These are phyloP conservation scores for Penicillium flavigenum DNA, from an alignment of 495 filamentous ascomycete genomes.

Conservation along the genomic window DNA sequence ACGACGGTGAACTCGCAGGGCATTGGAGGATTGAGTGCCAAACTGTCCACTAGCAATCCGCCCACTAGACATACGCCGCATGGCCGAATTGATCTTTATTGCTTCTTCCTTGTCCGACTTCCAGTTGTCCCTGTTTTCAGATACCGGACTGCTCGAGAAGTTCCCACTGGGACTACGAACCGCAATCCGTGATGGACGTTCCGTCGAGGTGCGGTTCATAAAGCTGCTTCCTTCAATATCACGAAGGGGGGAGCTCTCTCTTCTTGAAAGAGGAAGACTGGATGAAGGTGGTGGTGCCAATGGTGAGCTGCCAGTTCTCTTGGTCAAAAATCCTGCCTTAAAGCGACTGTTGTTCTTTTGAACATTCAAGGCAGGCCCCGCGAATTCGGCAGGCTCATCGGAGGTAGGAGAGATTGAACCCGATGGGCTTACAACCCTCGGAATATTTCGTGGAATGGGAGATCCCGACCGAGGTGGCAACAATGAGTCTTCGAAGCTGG, in stretches of 20 bases:
- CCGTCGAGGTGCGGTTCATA: constrained; percentile 53
- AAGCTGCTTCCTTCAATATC: constrained; percentile 61
- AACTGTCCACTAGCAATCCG: constrained; percentile 37
- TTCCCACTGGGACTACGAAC: constrained; percentile 51
- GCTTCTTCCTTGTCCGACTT: constrained; percentile 57
- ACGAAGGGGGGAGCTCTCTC: constrained; percentile 65
- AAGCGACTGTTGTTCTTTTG: constrained; percentile 73
- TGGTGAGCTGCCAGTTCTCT: constrained; percentile 66
- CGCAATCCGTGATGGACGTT: constrained; percentile 49
- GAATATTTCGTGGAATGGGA: constrained; percentile 45
- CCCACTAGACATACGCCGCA: constrained; percentile 55
- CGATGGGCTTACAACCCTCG: constrained; percentile 38
- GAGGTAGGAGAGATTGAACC: constrained; percentile 34
- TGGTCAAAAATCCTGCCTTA: constrained; percentile 86
- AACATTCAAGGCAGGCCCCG: constrained; percentile 38
- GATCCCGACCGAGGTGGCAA: constrained; percentile 42
- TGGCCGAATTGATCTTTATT: constrained; percentile 60
- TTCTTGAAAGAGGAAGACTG: constrained; percentile 57
- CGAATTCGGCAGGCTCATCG: constrained; percentile 11
- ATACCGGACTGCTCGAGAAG: constrained; percentile 39
- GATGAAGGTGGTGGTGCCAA: constrained; percentile 59
- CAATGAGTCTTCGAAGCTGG: constrained; percentile 47
- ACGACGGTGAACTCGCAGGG: constrained; percentile 53
- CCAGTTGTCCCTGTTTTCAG: constrained; percentile 45
- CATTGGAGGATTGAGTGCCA: constrained; percentile 27